phyloP scores from a whole-genome alignment of 177 flowering plant species.

The Vitis hybrid region DNA sequence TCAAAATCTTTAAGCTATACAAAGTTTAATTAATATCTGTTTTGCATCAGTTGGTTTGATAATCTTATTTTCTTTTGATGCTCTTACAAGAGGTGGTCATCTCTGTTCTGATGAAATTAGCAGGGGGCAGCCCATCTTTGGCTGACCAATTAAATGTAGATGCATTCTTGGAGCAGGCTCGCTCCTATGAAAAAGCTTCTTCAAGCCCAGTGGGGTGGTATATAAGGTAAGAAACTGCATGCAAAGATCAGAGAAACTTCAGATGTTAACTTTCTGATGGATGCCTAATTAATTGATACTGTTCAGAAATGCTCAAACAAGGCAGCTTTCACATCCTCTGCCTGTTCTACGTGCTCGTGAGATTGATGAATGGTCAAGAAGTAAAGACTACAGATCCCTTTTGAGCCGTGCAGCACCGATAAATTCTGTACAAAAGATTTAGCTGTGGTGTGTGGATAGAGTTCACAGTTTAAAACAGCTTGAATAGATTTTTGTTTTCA shows the following conservation, averaged over 20 bases:
- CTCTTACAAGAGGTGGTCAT: slow-evolving; percentile 92
- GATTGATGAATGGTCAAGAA: slow-evolving; percentile 94
- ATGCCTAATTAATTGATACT: slow-evolving; percentile 7
- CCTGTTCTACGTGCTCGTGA: slow-evolving; percentile 97
- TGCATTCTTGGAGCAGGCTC: slow-evolving; percentile 98
- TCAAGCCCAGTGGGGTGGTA: slow-evolving; percentile 96
- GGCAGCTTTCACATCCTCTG: slow-evolving; percentile 93
- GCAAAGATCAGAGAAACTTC: not conserved
- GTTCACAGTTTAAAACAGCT: not conserved
- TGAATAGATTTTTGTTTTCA: not conserved
- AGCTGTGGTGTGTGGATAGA: slow-evolving; percentile 7
- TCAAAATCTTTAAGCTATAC: not conserved
- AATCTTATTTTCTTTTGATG: slow-evolving; percentile 19
- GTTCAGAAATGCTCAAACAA: slow-evolving; percentile 93
- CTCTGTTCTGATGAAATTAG: slow-evolving; percentile 95
- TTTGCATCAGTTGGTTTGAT: slow-evolving; percentile 1
- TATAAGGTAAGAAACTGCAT: slow-evolving; percentile 56
- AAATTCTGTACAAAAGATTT: slow-evolving; percentile 24
- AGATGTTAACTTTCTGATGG: slow-evolving; percentile 2
- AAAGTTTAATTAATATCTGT: not conserved
- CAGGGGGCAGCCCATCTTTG: slow-evolving; percentile 94
- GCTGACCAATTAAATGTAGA: slow-evolving; percentile 96
- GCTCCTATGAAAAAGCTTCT: slow-evolving; percentile 95
- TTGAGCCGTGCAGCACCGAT: slow-evolving; percentile 50
- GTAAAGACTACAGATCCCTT: slow-evolving; percentile 66